Evolutionary conservation across 495 filamentous ascomycete genomes (phyloP), one percentile per base, ranked within the genome.

Genomic region (Penicillium maclennaniae): DNA sequence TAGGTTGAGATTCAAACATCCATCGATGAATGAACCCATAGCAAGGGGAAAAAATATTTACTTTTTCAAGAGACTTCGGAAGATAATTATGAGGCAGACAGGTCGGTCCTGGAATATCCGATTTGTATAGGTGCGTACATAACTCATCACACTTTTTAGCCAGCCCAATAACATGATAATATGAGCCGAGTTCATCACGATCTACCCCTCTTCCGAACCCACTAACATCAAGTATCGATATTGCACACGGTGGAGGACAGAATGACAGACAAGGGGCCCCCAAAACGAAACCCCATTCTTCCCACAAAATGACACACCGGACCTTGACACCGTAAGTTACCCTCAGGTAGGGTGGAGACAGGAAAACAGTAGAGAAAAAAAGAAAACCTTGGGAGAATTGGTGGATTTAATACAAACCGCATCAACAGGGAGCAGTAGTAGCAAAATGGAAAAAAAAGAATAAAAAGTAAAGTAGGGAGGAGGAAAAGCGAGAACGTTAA

Each of bases 391-490:
- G 62, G 66, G 70, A 68, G 62, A 69, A 70, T 69, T 63, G 66
- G 57, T 69, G 66, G 62, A 66, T 64, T 64, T 67, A 67, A 65
- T 67, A 67, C 63, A 67, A 46, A 63, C 60, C 43, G 51, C 63
- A 59, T 65, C 58, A 49, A 54, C 57, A 51, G 54, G 51, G 55
- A 55, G 63, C 53, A 55, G 60, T 58, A 47, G 54, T 46, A 61
- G 60, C 63, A 60, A 63, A 46, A 43, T 28, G 15, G 58, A 58
- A 62, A 65, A 55, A 50, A 43, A 25, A 26, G 58, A 58, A 62
- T 62, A 55, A 37, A 59, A 50, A 41, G 60, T 62, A 55, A 37
- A 59, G 50, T 38, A 48, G 49, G 25, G 47, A n/a, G 54, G 45
- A 36, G 23, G 47, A 56, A 53, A 49, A 45, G 36, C 20, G 55